Conservation (phyloP, 2,329 filamentous ascomycete genomes). For the Paraphoma sp. region DNA sequence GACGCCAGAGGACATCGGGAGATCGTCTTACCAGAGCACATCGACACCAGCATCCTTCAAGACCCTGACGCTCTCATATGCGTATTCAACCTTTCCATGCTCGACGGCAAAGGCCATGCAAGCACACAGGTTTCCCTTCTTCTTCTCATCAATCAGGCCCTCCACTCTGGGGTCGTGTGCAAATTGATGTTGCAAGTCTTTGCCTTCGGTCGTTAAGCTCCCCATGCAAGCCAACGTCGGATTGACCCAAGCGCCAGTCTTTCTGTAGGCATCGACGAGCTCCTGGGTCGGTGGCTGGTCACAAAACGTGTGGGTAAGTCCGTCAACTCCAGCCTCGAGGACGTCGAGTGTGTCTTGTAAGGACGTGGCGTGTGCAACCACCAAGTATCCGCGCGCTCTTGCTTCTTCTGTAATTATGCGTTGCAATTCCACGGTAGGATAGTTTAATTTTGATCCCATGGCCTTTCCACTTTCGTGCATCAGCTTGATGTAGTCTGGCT, state of each 20-base stretch:
- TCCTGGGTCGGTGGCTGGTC: constrained; percentile 49
- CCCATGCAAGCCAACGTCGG: constrained; percentile 52
- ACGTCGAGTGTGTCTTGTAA: constrained; percentile 51
- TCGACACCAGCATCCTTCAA: constrained; percentile 50
- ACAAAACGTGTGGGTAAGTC: constrained; percentile 53
- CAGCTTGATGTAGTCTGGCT: constrained; percentile 59
- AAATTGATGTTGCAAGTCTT: constrained; percentile 46
- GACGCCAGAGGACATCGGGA: not conserved
- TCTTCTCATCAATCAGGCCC: constrained; percentile 42
- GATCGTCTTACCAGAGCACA: constrained; percentile 46
- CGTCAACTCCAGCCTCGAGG: constrained; percentile 51
- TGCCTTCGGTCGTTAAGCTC: constrained; percentile 50
- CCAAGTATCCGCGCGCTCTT: constrained; percentile 43
- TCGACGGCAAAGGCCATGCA: constrained; percentile 50
- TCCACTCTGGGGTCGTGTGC: constrained; percentile 50
- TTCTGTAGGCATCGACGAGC: constrained; percentile 52
- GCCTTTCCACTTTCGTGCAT: constrained; percentile 58
- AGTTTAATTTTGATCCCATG: constrained; percentile 45
- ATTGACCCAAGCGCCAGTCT: constrained; percentile 52
- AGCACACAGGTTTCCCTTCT: constrained; percentile 46
- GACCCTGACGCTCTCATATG: constrained; percentile 50
- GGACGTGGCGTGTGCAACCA: constrained; percentile 51
- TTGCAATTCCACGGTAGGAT: constrained; percentile 55
- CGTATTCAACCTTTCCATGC: constrained; percentile 46
- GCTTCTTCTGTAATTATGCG: constrained; percentile 52